A percentile compares a stretch with the other conserved stretches of the same genome.
These are phyloP conservation scores for Teunomyces kruisii DNA, from an alignment of 805 yeast species.

Conservation along the genomic window DNA sequence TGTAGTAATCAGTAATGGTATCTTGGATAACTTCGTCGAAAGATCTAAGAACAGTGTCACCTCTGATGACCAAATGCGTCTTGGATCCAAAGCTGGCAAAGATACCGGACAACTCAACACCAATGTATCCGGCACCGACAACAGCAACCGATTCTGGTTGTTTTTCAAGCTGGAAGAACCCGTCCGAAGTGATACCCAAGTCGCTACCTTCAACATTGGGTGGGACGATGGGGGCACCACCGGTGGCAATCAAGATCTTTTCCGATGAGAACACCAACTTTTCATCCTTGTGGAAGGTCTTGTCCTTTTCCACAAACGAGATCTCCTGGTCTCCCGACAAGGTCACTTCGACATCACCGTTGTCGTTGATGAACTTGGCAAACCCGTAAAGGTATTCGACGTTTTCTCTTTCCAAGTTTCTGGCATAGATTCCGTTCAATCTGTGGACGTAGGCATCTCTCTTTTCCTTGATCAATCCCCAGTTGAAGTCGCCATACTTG, in stretches of 20 bases:
- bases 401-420: slow-evolving; percentile 82
- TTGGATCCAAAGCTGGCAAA: slow-evolving; percentile 86
- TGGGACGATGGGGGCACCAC: slow-evolving; percentile 82
- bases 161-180: slow-evolving; percentile 74
- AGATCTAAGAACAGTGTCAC: slow-evolving; percentile 83
- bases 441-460: slow-evolving; percentile 89
- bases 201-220: slow-evolving; percentile 74
- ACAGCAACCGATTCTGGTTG: slow-evolving; percentile 93
- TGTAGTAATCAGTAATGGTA: slow-evolving; percentile 78
- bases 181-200: slow-evolving; percentile 83
- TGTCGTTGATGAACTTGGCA: slow-evolving; percentile 66
- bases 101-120: slow-evolving; percentile 92
- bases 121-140: slow-evolving; percentile 98
- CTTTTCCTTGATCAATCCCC: slow-evolving; percentile 79
- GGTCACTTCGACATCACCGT: slow-evolving; percentile 77
- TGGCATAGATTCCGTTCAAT: slow-evolving; percentile 89
- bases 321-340: slow-evolving; percentile 42
- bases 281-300: slow-evolving; percentile 47
- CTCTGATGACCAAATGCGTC: slow-evolving; percentile 85
- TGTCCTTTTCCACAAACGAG: slow-evolving; percentile 30
- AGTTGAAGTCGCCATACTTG: slow-evolving; percentile 59
- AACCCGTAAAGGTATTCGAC: slow-evolving; percentile 85
- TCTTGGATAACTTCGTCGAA: slow-evolving; percentile 82
- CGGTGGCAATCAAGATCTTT: slow-evolving; percentile 85
- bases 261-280: slow-evolving; percentile 70